These are phyloP conservation scores for Thyridium curvatum DNA, from an alignment of 2,329 filamentous ascomycete species.

Conservation along the genomic window DNA sequence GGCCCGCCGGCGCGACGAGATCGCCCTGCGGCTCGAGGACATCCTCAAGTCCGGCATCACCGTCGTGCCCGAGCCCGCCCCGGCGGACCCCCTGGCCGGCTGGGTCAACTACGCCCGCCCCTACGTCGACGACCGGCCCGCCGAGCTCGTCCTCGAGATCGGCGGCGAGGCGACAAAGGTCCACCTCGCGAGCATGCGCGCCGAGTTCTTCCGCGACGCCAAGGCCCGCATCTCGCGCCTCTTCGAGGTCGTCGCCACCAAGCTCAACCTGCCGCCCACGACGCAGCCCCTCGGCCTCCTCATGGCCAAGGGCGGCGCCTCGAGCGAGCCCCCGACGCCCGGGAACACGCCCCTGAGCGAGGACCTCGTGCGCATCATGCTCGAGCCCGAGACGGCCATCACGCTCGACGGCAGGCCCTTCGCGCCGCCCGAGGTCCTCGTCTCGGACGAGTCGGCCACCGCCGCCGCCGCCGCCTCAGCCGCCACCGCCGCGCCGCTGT, in stretches of 20 bases:
- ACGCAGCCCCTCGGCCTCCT: conserved; percentile 56
- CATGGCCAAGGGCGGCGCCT: conserved; percentile 58
- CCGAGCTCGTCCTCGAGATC: conserved; percentile 77
- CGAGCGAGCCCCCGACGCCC: conserved; percentile 56
- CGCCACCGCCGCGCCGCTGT: conserved; percentile 7
- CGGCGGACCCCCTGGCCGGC: conserved; percentile 23
- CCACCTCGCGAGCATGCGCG: conserved; percentile 46
- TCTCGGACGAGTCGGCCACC: conserved; percentile 3
- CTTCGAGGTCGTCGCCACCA: conserved; percentile 75
- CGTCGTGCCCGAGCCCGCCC: conserved; percentile 44
- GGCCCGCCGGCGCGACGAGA: conserved; percentile 62
- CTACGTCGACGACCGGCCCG: conserved; percentile 68
- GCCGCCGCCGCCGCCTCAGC: conserved; percentile 17
- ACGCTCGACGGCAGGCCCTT: conserved; percentile 50
- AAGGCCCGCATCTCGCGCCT: conserved; percentile 66
- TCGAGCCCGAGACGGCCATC: conserved; percentile 56
- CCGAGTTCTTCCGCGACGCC: conserved; percentile 67
- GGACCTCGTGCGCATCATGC: conserved; percentile 58
- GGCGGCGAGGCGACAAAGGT: conserved; percentile 58
- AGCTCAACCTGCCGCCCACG: conserved; percentile 61
- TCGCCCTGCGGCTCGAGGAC: conserved; percentile 74
- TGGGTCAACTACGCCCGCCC: conserved; percentile 79
- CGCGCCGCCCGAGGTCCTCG: conserved; percentile 10
- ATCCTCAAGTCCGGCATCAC: conserved; percentile 82
- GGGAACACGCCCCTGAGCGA: conserved; percentile 65